Evolutionary conservation across 1,284 basidiomycete genomes (phyloP), one percentile per base, ranked within the genome.

Genomic region (Cutaneotrichosporon cutaneum): DNA sequence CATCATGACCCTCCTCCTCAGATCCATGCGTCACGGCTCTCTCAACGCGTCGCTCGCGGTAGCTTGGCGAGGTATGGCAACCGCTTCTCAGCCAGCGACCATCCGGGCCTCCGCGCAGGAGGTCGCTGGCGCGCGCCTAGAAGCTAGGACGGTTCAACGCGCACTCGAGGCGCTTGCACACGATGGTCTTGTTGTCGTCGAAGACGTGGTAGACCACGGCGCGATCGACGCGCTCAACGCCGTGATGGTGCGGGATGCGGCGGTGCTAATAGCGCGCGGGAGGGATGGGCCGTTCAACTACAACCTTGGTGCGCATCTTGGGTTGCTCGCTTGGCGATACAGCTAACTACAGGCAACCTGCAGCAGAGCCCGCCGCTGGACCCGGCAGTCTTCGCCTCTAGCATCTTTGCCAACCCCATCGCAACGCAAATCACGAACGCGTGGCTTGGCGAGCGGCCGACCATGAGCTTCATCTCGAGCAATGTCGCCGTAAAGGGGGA

Each of bases 121-220:
- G 48, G 16, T 51, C 3, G 16, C 56, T 4, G 14, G 21, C 4
- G 24, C 24, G 16, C 35, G 56, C 8, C 35, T 58, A 3, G 21
- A 21, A 1, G 48, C 36, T 6, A n/a, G 47, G 1, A 21, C 26
- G 8, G 32, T 47, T 1, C 55, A 58, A 24, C 7, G n/a, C 11
- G 54, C 58, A 7, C 50, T 60, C 16, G 62, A 63, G 22, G 55
- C 62, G 13, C 48, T 63, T 4, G 22, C 56, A 21, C 45, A 26
- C n/a, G 62, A 63, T 50, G 62, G 62, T 14, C n/a, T 63, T 13
- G 54, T 60, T 11, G 62, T 63, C 8, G 33, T 60, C 8, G 53
- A 54, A 8, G 47, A 63, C 16, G 54, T 60, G n/a, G 62, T 63
- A 16, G 33, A 54, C 7, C 54, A 30, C 13, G 30, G 7, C 4